A percentile compares a stretch with the other conserved stretches of the same genome.
These are phyloP conservation scores for Capronia coronata DNA, from an alignment of 2,329 filamentous ascomycete genomes.

Conservation along the genomic window DNA sequence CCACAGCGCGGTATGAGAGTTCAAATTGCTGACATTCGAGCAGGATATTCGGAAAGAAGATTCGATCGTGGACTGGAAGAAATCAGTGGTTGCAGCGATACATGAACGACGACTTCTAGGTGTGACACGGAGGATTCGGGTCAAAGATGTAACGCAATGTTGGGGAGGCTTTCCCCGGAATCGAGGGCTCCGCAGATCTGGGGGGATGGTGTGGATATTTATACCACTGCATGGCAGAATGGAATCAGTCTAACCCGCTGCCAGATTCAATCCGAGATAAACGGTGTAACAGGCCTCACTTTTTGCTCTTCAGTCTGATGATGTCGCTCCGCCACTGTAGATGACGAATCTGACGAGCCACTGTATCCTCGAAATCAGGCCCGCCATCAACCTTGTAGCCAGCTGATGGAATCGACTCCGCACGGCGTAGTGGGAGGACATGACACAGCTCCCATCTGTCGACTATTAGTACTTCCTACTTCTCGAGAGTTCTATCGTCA, in stretches of 20 bases:
- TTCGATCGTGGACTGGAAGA: conserved; percentile 40
- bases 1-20: background rate
- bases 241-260: too few relatives aligned
- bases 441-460: too few relatives aligned
- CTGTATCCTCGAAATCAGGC: background rate
- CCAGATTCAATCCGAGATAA: too few relatives aligned
- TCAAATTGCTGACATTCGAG: conserved; percentile 6
- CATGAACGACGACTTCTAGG: conserved; percentile 23
- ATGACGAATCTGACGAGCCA: background rate
- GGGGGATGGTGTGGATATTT: background rate
- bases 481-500: too few relatives aligned
- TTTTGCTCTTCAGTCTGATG: too few relatives aligned
- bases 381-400: background rate
- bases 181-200: too few relatives aligned
- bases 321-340: background rate
- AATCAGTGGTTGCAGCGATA: conserved; percentile 31
- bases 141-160: too few relatives aligned
- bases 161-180: too few relatives aligned
- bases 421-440: background rate
- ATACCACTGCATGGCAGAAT: too few relatives aligned
- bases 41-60: conserved; percentile 44
- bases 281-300: too few relatives aligned
- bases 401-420: background rate
- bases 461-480: too few relatives aligned
- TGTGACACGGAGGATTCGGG: background rate